Evolutionary conservation across 2,329 filamentous ascomycete species (phyloP).

Genomic region (Exophiala dermatitidis): DNA sequence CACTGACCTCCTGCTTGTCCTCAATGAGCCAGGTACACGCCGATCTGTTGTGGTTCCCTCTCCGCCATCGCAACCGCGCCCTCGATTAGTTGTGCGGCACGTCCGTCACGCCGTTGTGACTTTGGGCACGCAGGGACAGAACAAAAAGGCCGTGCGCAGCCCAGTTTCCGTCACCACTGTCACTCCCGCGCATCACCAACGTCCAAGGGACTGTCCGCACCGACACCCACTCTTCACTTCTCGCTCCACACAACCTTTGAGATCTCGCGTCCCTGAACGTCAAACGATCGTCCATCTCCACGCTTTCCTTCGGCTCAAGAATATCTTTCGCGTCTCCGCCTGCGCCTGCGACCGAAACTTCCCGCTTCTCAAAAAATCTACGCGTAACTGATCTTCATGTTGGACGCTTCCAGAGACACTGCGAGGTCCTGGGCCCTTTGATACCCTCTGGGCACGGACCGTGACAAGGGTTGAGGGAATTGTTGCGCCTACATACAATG

Average conservation of each 20-base stretch:
- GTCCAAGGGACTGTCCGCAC: not conserved
- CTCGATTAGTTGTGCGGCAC: no score
- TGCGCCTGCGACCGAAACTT: slow-evolving; percentile 4
- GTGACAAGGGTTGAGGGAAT: not conserved
- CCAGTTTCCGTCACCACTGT: not conserved
- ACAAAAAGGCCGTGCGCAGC: not conserved
- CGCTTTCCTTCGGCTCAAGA: slow-evolving; percentile 1
- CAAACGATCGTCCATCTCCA: not conserved
- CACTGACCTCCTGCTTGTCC: not conserved
- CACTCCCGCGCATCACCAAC: not conserved
- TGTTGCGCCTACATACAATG: slow-evolving; percentile 1
- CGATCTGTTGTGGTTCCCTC: not conserved
- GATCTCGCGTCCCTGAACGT: not conserved
- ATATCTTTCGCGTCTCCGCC: slow-evolving; percentile 8
- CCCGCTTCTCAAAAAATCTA: not conserved
- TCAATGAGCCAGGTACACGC: not conserved
- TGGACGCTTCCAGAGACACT: not conserved
- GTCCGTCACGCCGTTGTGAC: not conserved
- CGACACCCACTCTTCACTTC: not conserved
- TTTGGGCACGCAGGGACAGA: not conserved
- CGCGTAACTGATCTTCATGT: not conserved
- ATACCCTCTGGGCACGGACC: slow-evolving; percentile 1
- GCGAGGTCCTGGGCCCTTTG: slow-evolving; percentile 9
- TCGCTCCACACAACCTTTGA: slow-evolving; percentile 3
- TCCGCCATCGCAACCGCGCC: no score